Evolutionary conservation across 495 filamentous ascomycete genomes (phyloP), one percentile per base, ranked within the genome.

Genomic region (Penicillium longicatenatum): DNA sequence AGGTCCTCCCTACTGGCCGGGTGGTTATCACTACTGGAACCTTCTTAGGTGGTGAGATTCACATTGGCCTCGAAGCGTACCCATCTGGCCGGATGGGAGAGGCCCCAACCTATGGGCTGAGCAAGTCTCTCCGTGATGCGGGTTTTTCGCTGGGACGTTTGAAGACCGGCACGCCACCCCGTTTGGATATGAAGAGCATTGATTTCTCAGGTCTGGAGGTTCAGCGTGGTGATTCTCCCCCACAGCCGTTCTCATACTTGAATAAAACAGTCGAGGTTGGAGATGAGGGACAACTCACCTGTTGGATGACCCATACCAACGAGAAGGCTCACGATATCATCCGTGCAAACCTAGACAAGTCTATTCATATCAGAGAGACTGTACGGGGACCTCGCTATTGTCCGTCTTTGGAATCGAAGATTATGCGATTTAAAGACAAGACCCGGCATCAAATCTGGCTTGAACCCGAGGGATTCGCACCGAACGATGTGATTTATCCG

Each of bases 1-100:
- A 96, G 73, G 77, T 96, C 24, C 79, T 98, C 46, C 80, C 85
- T 3, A 89, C 95, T 1, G 83, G 82, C 37, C 85, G 89, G 44
- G 93, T 97, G 20, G 82, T 98, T 41, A 97, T 98, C 63, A 98
- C 94, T 0, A 98, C 94, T 0, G 94, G 94, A 0, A 98, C 94
- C 0, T 98, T 98, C 65, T 75, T 98, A 8, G 90, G 95, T 49
- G 94, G 94, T 21, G 95, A 98, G 70, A 98, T 98, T 54, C 94
- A 98, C 66, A 93, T 98, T 56, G 94, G 94, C 6, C 70, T 98
- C 5, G 84, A 95, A 41, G 82, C 79, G 0, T 94, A 80, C 60
- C 95, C 95, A 0, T 88, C 94, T 0, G 94, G 94, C 0, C 85
- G 94, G 2, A 93, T 98, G 77, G 94, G 94, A 6, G 94, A 98